phyloP scores from a whole-genome alignment of 768 basidiomycete genomes.

The Holtermannia corniformis region DNA sequence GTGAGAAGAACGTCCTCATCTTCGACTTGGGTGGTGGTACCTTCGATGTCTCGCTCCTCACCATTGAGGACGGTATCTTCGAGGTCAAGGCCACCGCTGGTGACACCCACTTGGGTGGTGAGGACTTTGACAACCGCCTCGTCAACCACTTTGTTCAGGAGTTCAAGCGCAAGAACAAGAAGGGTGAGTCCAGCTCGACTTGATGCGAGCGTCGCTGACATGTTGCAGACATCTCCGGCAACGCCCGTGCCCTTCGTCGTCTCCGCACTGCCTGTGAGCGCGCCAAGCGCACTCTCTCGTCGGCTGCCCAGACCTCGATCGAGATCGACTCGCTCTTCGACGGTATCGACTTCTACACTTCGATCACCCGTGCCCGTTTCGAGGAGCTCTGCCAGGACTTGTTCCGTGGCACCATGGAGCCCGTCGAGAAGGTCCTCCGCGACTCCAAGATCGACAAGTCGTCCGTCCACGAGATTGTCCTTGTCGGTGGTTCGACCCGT shows the following conservation, averaged over 20 bases:
- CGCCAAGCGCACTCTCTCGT: constrained; percentile 97
- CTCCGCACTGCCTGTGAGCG: constrained; percentile 96
- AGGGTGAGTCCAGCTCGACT: constrained; percentile 21
- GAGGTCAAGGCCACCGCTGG: constrained; percentile 94
- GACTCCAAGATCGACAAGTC: constrained; percentile 98
- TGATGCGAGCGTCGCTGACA: constrained; percentile 3
- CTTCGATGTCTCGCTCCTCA: constrained; percentile 94
- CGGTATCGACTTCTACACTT: constrained; percentile 97
- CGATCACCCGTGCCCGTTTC: constrained; percentile 90
- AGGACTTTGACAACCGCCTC: constrained; percentile 90
- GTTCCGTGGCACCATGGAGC: constrained; percentile 44
- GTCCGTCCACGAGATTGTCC: constrained; percentile 68
- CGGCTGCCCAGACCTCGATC: constrained; percentile 89
- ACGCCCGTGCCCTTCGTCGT: constrained; percentile 92
- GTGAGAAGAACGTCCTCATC: constrained; percentile 91
- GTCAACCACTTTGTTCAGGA: constrained; percentile 80
- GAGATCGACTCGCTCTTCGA: constrained; percentile 97
- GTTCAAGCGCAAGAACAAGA: constrained; percentile 90
- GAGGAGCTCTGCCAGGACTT: constrained; percentile 44
- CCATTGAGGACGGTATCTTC: constrained; percentile 75
- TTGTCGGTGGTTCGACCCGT: constrained; percentile 68
- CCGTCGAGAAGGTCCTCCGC: constrained; percentile 94
- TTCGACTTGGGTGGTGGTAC: constrained; percentile 98
- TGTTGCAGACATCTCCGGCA: constrained; percentile 78
- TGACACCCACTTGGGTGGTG: constrained; percentile 89